These are phyloP conservation scores for Furculomyces boomerangus DNA, from an alignment of 371 early-diverging fungal species.

Conservation along the genomic window DNA sequence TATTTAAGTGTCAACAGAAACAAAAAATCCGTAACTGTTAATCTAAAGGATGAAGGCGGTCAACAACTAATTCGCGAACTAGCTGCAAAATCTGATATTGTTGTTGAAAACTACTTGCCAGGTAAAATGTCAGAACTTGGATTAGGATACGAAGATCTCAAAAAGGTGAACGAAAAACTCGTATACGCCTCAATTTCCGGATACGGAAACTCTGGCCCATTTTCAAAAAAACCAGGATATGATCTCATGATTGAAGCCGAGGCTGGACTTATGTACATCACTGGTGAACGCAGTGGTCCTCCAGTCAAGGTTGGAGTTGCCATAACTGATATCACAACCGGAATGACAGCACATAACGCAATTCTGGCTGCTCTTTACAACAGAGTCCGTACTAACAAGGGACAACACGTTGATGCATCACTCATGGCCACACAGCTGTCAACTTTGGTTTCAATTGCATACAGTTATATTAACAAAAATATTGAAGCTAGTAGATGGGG, in stretches of 20 bases:
- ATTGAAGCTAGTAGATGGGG: slow-evolving; percentile 69
- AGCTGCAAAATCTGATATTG: slow-evolving; percentile 46
- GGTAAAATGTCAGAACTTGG: slow-evolving; percentile 63
- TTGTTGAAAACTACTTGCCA: slow-evolving; percentile 84
- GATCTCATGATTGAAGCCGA: slow-evolving; percentile 90
- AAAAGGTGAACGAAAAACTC: slow-evolving; percentile 48
- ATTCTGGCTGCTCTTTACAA: slow-evolving; percentile 69
- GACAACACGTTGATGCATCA: slow-evolving; percentile 71
- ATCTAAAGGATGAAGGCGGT: slow-evolving; percentile 56
- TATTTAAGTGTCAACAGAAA: slow-evolving; percentile 80
- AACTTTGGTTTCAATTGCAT: slow-evolving; percentile 70
- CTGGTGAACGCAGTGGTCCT: slow-evolving; percentile 59
- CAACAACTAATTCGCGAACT: slow-evolving; percentile 43
- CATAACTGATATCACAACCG: slow-evolving; percentile 71
- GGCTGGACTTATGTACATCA: slow-evolving; percentile 89
- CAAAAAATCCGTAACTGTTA: slow-evolving; percentile 71
- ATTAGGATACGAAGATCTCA: slow-evolving; percentile 52
- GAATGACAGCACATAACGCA: slow-evolving; percentile 73
- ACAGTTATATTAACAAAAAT: slow-evolving; percentile 64
- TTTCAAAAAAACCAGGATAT: slow-evolving; percentile 60
- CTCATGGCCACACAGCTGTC: slow-evolving; percentile 74
- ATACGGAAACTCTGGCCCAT: slow-evolving; percentile 80
- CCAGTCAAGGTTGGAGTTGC: slow-evolving; percentile 94
- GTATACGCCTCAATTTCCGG: slow-evolving; percentile 74
- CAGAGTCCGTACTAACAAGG: slow-evolving; percentile 39